These are phyloP conservation scores for Delonix regia DNA, from an alignment of 306 rosid genomes.

Conservation along the genomic window DNA sequence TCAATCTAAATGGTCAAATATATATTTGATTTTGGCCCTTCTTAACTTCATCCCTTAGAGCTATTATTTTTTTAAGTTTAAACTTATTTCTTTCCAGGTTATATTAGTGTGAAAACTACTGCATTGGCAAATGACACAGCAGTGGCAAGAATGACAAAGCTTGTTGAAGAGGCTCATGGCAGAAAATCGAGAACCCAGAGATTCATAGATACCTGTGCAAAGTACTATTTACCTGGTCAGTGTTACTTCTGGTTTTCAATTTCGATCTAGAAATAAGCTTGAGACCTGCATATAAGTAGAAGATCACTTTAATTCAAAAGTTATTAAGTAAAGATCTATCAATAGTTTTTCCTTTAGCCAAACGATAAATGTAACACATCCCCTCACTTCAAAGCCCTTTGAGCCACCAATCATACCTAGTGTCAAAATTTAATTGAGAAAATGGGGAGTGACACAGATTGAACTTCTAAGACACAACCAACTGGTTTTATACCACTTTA, in stretches of 20 bases:
- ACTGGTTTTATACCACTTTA: too few relatives aligned
- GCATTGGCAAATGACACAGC: slow-evolving; percentile 80
- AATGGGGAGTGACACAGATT: too few relatives aligned
- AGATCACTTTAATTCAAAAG: background rate
- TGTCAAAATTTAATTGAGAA: too few relatives aligned
- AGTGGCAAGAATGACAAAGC: slow-evolving; percentile 85
- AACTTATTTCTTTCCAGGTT: slow-evolving; percentile 52
- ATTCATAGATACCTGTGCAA: slow-evolving; percentile 78
- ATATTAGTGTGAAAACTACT: slow-evolving; percentile 74
- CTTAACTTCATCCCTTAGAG: background rate
- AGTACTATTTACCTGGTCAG: slow-evolving; percentile 82
- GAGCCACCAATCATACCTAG: too few relatives aligned
- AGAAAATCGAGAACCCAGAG: slow-evolving; percentile 71
- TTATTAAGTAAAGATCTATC: background rate
- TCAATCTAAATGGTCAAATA: slow-evolving; percentile 68
- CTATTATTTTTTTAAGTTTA: background rate
- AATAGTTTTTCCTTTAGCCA: background rate
- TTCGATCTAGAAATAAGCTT: background rate
- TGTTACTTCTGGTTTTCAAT: background rate
- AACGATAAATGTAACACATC: background rate
- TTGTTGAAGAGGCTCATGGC: slow-evolving; percentile 86
- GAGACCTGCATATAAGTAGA: background rate
- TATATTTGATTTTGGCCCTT: background rate
- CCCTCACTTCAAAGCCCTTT: background rate
- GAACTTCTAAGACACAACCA: too few relatives aligned